These are phyloP conservation scores for Dryas integrifolia DNA, from an alignment of 331 rosid species.

Conservation along the genomic window DNA sequence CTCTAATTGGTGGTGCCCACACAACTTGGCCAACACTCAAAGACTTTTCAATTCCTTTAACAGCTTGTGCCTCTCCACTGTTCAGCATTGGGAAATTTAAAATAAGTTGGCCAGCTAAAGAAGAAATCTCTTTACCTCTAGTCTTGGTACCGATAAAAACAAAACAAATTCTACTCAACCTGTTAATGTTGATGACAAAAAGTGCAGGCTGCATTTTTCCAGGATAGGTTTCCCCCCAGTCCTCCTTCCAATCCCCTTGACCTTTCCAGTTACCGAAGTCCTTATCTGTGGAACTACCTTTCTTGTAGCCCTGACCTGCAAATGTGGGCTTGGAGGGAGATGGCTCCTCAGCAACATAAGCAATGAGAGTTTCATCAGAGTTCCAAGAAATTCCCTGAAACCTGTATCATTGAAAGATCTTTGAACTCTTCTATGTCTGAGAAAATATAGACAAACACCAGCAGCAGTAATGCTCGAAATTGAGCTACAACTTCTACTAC, in stretches of 20 bases:
- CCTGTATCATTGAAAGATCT: slow-evolving; percentile 43
- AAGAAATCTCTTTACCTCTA: slow-evolving; percentile 17
- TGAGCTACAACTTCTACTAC: neutral
- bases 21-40: slow-evolving; percentile 92
- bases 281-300: slow-evolving; percentile 55
- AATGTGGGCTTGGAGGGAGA: slow-evolving; percentile 74
- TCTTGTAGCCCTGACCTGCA: slow-evolving; percentile 58
- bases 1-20: slow-evolving; percentile 71
- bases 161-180: slow-evolving; percentile 37
- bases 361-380: slow-evolving; percentile 64
- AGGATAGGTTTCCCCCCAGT: slow-evolving; percentile 93
- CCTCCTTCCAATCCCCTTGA: slow-evolving; percentile 89
- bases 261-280: slow-evolving; percentile 74
- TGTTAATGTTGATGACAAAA: slow-evolving; percentile 56
- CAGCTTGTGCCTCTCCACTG: slow-evolving; percentile 79
- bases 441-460: neutral
- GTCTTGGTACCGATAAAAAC: slow-evolving; percentile 14
- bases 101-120: slow-evolving; percentile 14
- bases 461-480: neutral
- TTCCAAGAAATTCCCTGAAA: slow-evolving; percentile 96
- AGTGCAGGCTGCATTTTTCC: slow-evolving; percentile 93
- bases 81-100: slow-evolving; percentile 7
- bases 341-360: slow-evolving; percentile 91
- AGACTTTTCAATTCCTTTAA: slow-evolving; percentile 65
- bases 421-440: neutral